Evolutionary conservation across 2,329 filamentous ascomycete species (phyloP), one percentile per base, ranked within the genome.

Genomic region (Calonectria ilicicola): DNA sequence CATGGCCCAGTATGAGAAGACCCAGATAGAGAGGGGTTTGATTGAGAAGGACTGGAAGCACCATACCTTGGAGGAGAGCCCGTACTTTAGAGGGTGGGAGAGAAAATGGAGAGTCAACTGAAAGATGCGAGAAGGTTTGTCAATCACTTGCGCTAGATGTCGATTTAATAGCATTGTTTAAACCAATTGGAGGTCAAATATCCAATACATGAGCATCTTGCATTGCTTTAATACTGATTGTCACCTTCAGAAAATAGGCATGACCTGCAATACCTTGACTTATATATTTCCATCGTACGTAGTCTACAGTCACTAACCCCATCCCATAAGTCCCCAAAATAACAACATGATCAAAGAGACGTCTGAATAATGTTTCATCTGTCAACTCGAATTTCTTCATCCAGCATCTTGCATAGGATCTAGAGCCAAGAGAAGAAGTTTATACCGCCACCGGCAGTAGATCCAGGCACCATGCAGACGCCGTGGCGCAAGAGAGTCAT

Each of bases 1-100:
- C 0, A 79, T 97, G 72, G 88, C 91, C 77, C 80, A 85, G 74
- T 97, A 90, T 85, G 90, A 89, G 49, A 84, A 82, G 56, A 92
- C 94, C 82, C 95, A 98, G 84, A 84, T 91, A 12, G 87, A 90
- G 60, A 88, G 85, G 12, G 93, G 93, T 0, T 35, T 92, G 69
- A 86, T 94, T 5, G 86, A 89, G 65, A 83, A 85, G 72, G 87
- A 88, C 23, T 96, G 93, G 94, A 87, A 92, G 77, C 88, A 90
- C 2, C 85, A 86, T 65, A 97, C 95, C 0, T 81, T 97, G 72
- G 90, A 92, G 14, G 93, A 97, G 75, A 92, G 89, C 77, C 95
- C 95, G 1, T 96, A 91, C 82, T 97, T 93, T 81, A 90, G 89
- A 0, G 92, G 92, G 0, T 97, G 95, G 95, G 88, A 81, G 72